Evolutionary conservation across 768 basidiomycete genomes (phyloP), one percentile per base, ranked within the genome.

Genomic region (Kwoniella botswanensis): DNA sequence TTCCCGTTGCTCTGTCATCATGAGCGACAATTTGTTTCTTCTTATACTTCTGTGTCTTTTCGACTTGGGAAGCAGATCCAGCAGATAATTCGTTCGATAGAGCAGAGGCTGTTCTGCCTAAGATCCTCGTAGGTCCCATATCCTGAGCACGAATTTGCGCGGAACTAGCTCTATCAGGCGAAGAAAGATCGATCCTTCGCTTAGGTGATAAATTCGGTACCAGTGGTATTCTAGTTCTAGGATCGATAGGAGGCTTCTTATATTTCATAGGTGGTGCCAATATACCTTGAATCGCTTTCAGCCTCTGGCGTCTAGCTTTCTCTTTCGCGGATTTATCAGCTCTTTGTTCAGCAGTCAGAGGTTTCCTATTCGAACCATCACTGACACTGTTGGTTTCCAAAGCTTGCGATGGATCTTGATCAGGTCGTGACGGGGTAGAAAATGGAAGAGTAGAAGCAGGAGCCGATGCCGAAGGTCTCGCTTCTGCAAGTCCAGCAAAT

Each of bases 181-280:
- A 44, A 3, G 63, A 58, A 13, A 70, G 68, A 29, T 70, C 63
- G 55, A 70, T 70, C 11, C 68, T 53, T 22, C 22, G 64, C 42
- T 52, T 64, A 43, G 68, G 68, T 22, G 63, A 64, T 1, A 64
- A 35, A 56, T 70, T 61, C 43, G 44, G 55, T 7, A 55, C 21
- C 13, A 68, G 60, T 41, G 60, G 67, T n/a, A 68, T 68, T 55
- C 35, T 5, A n/a, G 15, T 61, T 13, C n/a, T 42, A 24, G 42
- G 41, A 26, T 61, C 41, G 26, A 22, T 61, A 11, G 11, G 7
- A n/a, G 21, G 17, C 21, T 22, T 26, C n/a, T 42, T 56, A 41
- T 24, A 21, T 29, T 66, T 66, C 4, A n/a, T 10, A 22, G 10
- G 18, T 2, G 65, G 65, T 56, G n/a, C 43, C 2, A 67, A 57